Conservation (phyloP, 2,329 filamentous ascomycete species). For the Xylariales sp. region DNA sequence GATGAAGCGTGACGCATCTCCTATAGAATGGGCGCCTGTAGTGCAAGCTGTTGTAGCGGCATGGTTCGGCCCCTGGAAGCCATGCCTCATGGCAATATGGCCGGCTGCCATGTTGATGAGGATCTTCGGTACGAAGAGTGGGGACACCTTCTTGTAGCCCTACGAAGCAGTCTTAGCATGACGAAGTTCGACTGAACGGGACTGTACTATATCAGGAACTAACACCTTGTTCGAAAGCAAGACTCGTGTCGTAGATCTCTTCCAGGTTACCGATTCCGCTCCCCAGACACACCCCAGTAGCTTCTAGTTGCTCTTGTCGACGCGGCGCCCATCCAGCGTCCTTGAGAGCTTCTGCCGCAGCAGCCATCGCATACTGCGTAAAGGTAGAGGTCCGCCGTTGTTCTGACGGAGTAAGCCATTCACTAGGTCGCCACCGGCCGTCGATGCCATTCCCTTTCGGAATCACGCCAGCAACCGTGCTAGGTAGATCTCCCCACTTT, state of each 20-base stretch:
- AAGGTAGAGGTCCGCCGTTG: conserved; percentile 84
- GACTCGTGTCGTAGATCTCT: conserved; percentile 78
- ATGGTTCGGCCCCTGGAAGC: conserved; percentile 88
- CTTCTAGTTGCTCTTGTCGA: conserved; percentile 59
- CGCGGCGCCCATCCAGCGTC: conserved; percentile 74
- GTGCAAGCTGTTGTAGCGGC: conserved; percentile 92
- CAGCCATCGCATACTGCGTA: conserved; percentile 85
- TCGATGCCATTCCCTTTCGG: conserved; percentile 47
- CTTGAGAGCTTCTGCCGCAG: conserved; percentile 76
- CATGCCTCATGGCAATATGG: conserved; percentile 88
- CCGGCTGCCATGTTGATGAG: conserved; percentile 94
- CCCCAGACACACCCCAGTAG: conserved; percentile 85
- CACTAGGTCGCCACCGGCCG: conserved; percentile 44
- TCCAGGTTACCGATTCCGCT: conserved; percentile 95
- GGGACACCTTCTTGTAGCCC: conserved; percentile 92
- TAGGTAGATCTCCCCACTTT: conserved; percentile 69
- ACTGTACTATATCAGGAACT: conserved; percentile 25
- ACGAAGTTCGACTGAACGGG: not conserved
- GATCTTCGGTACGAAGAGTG: conserved; percentile 86
- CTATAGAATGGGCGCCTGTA: conserved; percentile 90
- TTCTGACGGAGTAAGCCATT: conserved; percentile 51
- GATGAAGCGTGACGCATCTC: conserved; percentile 90
- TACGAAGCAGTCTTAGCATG: conserved; percentile 29
- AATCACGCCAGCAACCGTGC: conserved; percentile 79
- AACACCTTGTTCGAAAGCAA: conserved; percentile 71